Base-by-base conservation (phyloP, 345 rosid species). In the Kandelia obovata region DNA sequence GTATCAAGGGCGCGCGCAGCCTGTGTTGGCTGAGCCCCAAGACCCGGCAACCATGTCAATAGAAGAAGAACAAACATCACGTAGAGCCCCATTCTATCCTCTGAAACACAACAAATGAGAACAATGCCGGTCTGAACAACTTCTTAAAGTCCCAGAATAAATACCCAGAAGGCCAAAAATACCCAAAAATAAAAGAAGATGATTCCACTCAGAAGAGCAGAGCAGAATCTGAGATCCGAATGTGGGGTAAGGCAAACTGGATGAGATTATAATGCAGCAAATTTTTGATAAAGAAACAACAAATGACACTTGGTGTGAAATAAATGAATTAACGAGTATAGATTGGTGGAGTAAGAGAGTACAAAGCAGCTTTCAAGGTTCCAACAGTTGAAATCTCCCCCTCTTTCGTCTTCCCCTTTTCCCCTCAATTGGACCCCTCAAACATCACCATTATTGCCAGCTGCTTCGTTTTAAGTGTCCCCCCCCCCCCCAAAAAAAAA, bases 11-110 rank as follows among this genome's bases (percentile, higher is more conserved):
- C 86, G 13, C 80, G 64, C 0, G 89, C 78, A 28, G 81, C 55
- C 21, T 61, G 67, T 19, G 70, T 60, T 26, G 85, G 72, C 65
- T 77, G 85, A 35, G 85, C 87, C 73, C 15, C 43, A 58, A 79
- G 67, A 53, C 16, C 68, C 13, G 80, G 77, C 53, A 82, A 73
- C 68, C 27, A 28, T 39, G 75, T 67, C 46, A 63, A 75, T 58
- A 73, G 62, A 60, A 75, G 49, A 63, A 71, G 65, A 23, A 81
- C 27, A 79, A 83, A 83, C 88, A 87, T 66, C 16, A 56, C 31
- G 76, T 87, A 85, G 83, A 84, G 85, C 83, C 85, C 83, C 97
- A 90, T 89, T 27, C 73, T 83, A 80, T 82, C 80, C 81, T 73
- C 65, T 52, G 53, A 30, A 65, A 34, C 58, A 58, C 67, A 9